Conservation (phyloP, 108 stramenopile species). For the Bacterosira constricta region DNA sequence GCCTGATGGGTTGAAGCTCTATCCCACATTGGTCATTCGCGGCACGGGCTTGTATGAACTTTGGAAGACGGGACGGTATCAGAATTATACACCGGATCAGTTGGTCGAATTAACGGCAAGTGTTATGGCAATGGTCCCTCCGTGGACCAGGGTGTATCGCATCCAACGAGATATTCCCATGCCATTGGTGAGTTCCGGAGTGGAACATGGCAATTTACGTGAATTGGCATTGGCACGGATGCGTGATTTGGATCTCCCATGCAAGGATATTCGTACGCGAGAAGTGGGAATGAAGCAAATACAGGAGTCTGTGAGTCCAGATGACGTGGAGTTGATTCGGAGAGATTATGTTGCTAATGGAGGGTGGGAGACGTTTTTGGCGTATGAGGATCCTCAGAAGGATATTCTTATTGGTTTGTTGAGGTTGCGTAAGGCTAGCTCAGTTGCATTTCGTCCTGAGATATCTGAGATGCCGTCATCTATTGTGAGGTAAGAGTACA, state of each 20-base stretch:
- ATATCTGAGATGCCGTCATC: conserved; percentile 68
- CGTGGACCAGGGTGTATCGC: conserved; percentile 96
- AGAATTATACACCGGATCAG: conserved; percentile 95
- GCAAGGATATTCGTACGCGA: conserved; percentile 92
- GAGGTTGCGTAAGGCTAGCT: conserved; percentile 67
- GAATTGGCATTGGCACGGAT: conserved; percentile 87
- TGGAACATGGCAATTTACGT: conserved; percentile 94
- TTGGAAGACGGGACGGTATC: conserved; percentile 93
- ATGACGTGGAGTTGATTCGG: conserved; percentile 93
- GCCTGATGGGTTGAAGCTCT: conserved; percentile 94
- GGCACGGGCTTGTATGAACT: conserved; percentile 96
- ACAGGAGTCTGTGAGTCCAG: conserved; percentile 86
- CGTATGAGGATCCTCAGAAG: conserved; percentile 93
- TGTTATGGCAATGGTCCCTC: conserved; percentile 90
- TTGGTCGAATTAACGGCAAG: conserved; percentile 92
- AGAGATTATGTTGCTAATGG: conserved; percentile 93
- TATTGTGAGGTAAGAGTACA: conserved; percentile 68
- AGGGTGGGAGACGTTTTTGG: conserved; percentile 95
- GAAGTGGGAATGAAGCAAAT: conserved; percentile 97
- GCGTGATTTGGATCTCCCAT: conserved; percentile 87
- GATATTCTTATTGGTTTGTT: conserved; percentile 88
- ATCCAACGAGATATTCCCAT: conserved; percentile 98
- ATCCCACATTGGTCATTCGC: conserved; percentile 95
- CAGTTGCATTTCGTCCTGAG: conserved; percentile 76
- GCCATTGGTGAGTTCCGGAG: conserved; percentile 93